These are phyloP conservation scores for Tylopilus rubrobrunneus DNA, from an alignment of 768 basidiomycete genomes.

Conservation along the genomic window DNA sequence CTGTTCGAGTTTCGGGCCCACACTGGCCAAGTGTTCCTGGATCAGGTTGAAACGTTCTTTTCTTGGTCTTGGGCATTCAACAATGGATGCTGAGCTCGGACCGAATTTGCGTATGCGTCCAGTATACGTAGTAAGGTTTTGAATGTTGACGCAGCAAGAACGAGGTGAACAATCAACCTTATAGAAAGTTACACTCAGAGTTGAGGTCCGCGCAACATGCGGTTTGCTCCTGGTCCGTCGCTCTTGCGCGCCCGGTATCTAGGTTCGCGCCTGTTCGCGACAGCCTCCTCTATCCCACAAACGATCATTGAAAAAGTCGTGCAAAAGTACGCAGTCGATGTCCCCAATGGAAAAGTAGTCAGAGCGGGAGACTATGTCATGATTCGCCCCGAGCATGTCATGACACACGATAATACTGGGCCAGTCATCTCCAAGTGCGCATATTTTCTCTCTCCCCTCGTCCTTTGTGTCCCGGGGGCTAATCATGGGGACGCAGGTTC, in stretches of 20 bases:
- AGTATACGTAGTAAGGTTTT: no score
- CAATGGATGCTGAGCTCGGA: no score
- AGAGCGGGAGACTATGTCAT: constrained; percentile 99
- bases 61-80: no score
- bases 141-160: no score
- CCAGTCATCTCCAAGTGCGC: constrained; percentile 95
- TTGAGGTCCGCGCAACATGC: constrained; percentile 5
- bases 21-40: no score
- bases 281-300: constrained; percentile 52
- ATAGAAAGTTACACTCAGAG: background rate
- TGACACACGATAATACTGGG: constrained; percentile 98
- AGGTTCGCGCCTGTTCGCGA: constrained; percentile 29
- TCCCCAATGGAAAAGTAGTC: constrained; percentile 74
- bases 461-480: background rate
- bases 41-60: no score
- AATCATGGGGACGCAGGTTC: constrained; percentile 53
- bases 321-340: constrained; percentile 92
- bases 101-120: no score
- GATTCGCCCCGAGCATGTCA: constrained; percentile 97
- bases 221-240: constrained; percentile 8
- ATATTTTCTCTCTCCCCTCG: background rate
- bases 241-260: constrained; percentile 4
- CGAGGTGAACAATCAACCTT: no score
- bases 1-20: no score
- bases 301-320: constrained; percentile 97